These are phyloP conservation scores for Ophiostoma montium DNA, from an alignment of 2,329 filamentous ascomycete species.

Conservation along the genomic window DNA sequence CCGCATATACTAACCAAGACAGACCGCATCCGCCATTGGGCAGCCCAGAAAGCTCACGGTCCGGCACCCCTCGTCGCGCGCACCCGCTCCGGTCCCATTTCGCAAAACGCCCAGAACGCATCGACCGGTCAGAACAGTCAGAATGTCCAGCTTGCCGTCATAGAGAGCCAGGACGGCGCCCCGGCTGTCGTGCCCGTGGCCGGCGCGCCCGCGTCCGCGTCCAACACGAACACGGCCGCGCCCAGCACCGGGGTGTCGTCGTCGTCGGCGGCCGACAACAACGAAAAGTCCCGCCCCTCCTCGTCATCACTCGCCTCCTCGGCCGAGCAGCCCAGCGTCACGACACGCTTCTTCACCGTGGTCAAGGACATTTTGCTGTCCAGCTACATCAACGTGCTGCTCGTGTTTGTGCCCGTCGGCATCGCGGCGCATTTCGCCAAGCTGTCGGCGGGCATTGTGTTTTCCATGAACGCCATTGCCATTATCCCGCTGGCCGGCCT, in stretches of 20 bases:
- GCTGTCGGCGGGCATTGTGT: slow-evolving; percentile 29
- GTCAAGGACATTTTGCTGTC: slow-evolving; percentile 41
- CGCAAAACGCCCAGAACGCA: not conserved
- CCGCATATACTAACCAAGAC: not conserved
- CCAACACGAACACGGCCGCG: not conserved
- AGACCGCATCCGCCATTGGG: slow-evolving; percentile 19
- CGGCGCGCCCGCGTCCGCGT: too few relatives aligned
- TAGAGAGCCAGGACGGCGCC: not conserved
- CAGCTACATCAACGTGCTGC: slow-evolving; percentile 50
- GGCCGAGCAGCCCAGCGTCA: slow-evolving; percentile 10
- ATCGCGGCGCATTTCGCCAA: slow-evolving; percentile 36
- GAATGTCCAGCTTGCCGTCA: not conserved
- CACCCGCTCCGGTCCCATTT: not conserved
- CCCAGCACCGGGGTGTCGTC: not conserved
- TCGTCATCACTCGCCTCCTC: too few relatives aligned
- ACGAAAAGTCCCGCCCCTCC: slow-evolving; percentile 5
- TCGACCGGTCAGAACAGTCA: not conserved
- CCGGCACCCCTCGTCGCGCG: slow-evolving; percentile 11
- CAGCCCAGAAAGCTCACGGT: slow-evolving; percentile 18
- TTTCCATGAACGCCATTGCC: slow-evolving; percentile 51
- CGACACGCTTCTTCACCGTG: slow-evolving; percentile 27
- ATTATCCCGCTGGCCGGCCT: slow-evolving; percentile 78
- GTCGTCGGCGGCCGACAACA: too few relatives aligned
- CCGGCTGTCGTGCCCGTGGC: too few relatives aligned
- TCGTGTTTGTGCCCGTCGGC: slow-evolving; percentile 58